phyloP scores from a whole-genome alignment of 1,284 basidiomycete species.

The Cryptococcus sp. region DNA sequence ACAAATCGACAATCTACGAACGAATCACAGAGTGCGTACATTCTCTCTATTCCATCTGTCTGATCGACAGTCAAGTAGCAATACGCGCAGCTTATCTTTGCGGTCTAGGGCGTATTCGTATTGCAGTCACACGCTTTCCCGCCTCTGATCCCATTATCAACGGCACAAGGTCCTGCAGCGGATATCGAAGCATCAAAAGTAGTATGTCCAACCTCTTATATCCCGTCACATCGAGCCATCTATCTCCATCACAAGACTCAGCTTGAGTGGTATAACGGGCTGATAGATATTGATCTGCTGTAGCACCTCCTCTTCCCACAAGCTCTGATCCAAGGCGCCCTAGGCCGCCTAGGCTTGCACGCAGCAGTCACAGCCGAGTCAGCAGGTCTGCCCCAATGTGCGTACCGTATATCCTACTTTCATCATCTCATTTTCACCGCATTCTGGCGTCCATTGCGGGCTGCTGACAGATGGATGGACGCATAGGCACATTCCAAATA shows the following conservation, averaged over 20 bases:
- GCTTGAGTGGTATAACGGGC: conserved; percentile 1
- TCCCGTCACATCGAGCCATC: too few species aligned
- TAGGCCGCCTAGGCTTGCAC: conserved; percentile 72
- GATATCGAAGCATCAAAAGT: conserved; percentile 70
- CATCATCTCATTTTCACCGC: neutral
- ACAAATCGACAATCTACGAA: conserved; percentile 91
- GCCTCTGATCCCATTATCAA: conserved; percentile 74
- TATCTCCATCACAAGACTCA: too few species aligned
- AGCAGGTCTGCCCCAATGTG: conserved; percentile 79
- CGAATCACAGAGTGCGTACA: conserved; percentile 76
- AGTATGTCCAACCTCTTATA: conserved; percentile 55
- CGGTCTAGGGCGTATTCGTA: conserved; percentile 80
- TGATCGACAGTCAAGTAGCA: conserved; percentile 30
- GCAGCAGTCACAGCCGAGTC: conserved; percentile 75
- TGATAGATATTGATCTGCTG: neutral
- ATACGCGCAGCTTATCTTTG: neutral
- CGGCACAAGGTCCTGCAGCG: conserved; percentile 67
- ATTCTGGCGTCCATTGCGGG: neutral
- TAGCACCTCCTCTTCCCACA: conserved; percentile 77
- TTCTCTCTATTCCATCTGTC: conserved; percentile 54
- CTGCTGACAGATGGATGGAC: neutral
- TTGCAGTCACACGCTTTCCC: conserved; percentile 88
- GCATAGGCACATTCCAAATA: conserved; percentile 49
- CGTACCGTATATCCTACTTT: conserved; percentile 33
- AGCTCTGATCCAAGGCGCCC: conserved; percentile 79